A percentile compares a stretch with the other conserved stretches of the same genome.
These are phyloP conservation scores for Penicillium chermesinum DNA, from an alignment of 495 filamentous ascomycete species.

Conservation along the genomic window DNA sequence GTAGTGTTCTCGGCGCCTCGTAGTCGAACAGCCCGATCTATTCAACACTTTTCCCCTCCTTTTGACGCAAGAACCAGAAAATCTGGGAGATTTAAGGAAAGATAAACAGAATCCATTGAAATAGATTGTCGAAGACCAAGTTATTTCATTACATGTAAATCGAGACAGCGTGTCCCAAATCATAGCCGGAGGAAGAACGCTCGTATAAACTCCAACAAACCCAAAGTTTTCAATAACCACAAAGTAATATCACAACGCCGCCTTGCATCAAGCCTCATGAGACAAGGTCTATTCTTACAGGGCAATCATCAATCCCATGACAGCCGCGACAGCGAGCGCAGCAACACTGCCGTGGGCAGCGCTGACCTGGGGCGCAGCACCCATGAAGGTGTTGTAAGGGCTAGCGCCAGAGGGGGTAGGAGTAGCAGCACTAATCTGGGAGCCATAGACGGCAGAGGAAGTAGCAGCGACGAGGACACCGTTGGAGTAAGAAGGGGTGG, in stretches of 20 bases:
- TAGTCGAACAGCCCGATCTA: background rate
- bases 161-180: background rate
- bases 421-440: constrained; percentile 9
- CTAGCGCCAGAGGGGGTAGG: constrained; percentile 19
- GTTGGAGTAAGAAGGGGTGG: constrained; percentile 9
- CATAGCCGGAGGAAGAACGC: background rate
- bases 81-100: background rate
- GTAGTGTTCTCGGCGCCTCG: background rate
- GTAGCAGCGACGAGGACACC: constrained; percentile 10
- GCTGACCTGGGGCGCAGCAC: constrained; percentile 12
- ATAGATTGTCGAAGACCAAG: background rate
- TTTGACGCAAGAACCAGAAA: background rate
- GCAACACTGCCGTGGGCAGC: constrained; percentile 11
- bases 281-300: constrained; percentile 10
- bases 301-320: constrained; percentile 26
- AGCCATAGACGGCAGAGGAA: constrained; percentile 17
- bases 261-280: background rate
- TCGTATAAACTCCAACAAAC: constrained; percentile 11
- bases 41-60: background rate
- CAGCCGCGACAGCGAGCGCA: constrained; percentile 20
- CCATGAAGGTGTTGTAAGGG: constrained; percentile 20
- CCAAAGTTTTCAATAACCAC: constrained; percentile 1
- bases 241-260: background rate
- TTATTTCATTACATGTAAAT: constrained; percentile 20
- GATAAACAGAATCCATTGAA: constrained; percentile 3